These are phyloP conservation scores for Rubus idaeus DNA, from an alignment of 306 rosid genomes.

Conservation along the genomic window DNA sequence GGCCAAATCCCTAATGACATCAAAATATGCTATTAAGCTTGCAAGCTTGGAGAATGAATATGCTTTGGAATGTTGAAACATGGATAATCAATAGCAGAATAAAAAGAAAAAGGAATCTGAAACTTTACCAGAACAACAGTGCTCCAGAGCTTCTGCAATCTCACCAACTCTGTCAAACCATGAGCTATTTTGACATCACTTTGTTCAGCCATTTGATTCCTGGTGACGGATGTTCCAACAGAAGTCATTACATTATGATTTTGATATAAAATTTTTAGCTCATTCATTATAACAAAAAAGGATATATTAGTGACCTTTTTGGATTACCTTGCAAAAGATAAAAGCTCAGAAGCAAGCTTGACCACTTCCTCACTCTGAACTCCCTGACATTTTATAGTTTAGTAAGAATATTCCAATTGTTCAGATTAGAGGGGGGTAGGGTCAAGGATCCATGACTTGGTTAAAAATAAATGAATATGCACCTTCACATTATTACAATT, in stretches of 20 bases:
- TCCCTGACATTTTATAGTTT: conserved; percentile 30
- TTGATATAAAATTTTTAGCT: conserved; percentile 19
- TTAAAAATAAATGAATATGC: background rate
- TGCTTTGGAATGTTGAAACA: background rate
- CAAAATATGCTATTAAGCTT: conserved; percentile 1
- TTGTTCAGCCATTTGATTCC: conserved; percentile 59
- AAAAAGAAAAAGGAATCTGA: conserved; percentile 13
- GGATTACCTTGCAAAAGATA: conserved; percentile 47
- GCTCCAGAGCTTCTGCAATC: conserved; percentile 67
- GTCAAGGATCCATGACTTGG: conserved; percentile 3
- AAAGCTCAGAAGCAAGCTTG: conserved; percentile 54
- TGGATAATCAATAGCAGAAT: background rate
- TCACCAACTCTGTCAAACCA: conserved; percentile 54
- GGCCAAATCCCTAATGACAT: background rate
- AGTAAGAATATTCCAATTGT: conserved; percentile 5
- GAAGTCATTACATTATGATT: conserved; percentile 7
- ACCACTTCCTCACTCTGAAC: conserved; percentile 50
- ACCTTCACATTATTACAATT: background rate
- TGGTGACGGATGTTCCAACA: conserved; percentile 32
- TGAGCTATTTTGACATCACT: conserved; percentile 44
- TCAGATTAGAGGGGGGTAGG: background rate
- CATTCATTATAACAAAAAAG: background rate
- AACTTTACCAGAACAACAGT: conserved; percentile 61
- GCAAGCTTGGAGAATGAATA: background rate
- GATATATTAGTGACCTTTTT: conserved; percentile 1